These are phyloP conservation scores for Monascus ruber DNA, from an alignment of 2,329 filamentous ascomycete species.

Conservation along the genomic window DNA sequence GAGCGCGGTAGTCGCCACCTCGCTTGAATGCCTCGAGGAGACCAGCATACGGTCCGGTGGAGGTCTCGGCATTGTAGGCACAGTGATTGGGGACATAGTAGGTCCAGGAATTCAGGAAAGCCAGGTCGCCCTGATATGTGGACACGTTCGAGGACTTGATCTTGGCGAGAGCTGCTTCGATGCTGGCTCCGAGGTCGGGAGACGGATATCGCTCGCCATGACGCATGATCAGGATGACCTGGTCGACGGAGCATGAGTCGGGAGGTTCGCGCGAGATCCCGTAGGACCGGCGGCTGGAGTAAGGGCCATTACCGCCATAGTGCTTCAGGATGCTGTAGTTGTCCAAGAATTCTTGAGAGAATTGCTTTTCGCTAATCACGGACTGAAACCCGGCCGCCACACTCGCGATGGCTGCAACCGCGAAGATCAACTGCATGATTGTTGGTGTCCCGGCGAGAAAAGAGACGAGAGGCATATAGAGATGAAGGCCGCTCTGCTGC, in stretches of 20 bases:
- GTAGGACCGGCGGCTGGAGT: conserved; percentile 7
- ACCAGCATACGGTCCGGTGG: conserved; percentile 9
- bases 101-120: conserved; percentile 11
- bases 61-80: conserved; percentile 9
- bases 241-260: conserved; percentile 10
- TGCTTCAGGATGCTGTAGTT: conserved; percentile 11
- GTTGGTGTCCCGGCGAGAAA: too few relatives aligned
- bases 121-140: conserved; percentile 7
- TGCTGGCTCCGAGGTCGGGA: conserved; percentile 1
- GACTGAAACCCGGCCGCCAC: too few relatives aligned
- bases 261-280: conserved; percentile 11
- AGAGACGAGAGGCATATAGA: too few relatives aligned
- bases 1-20: conserved; percentile 9
- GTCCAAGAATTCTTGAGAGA: conserved; percentile 5
- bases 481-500: too few relatives aligned
- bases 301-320: conserved; percentile 11
- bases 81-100: conserved; percentile 11
- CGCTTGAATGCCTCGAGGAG: conserved; percentile 7
- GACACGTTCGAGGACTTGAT: conserved; percentile 4
- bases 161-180: conserved; percentile 8
- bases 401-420: too few relatives aligned
- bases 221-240: conserved; percentile 13
- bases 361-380: background rate
- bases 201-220: conserved; percentile 14
- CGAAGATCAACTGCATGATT: too few relatives aligned